Conservation (phyloP, 345 rosid genomes). For the Eucalyptus erythrocorys region DNA sequence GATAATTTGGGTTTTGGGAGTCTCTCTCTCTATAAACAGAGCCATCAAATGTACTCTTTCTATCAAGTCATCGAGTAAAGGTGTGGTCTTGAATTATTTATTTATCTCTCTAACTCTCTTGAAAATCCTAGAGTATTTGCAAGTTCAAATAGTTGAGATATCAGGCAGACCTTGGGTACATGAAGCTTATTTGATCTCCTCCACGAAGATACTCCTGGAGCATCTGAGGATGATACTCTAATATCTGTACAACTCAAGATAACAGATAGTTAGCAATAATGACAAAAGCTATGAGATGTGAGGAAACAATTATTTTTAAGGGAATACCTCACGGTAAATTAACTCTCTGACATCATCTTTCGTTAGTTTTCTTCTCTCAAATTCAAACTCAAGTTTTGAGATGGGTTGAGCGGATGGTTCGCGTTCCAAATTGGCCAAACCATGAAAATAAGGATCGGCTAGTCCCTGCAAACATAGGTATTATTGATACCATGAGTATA, state of each 20-base stretch:
- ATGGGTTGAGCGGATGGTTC: constrained; percentile 91
- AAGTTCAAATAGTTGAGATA: not conserved
- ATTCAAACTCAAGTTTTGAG: constrained; percentile 95
- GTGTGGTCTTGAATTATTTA: not conserved
- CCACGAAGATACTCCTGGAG: constrained; percentile 89
- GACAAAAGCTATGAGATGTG: not conserved
- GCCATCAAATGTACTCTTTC: not conserved
- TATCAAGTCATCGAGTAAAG: not conserved
- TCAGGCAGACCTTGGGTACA: constrained; percentile 80
- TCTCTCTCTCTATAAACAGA: not conserved
- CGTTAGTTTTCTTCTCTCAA: constrained; percentile 85
- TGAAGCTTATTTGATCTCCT: constrained; percentile 90
- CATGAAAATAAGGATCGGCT: constrained; percentile 83
- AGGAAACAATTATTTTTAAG: not conserved
- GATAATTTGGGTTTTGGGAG: not conserved
- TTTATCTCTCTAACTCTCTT: not conserved
- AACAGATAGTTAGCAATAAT: not conserved
- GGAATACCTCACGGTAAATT: constrained; percentile 85
- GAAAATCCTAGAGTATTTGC: not conserved
- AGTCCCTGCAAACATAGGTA: constrained; percentile 48
- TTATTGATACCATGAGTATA: not conserved
- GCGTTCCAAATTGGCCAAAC: constrained; percentile 76
- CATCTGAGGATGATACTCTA: constrained; percentile 99
- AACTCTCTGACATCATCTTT: constrained; percentile 96
- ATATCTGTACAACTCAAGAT: constrained; percentile 38